Evolutionary conservation across 495 filamentous ascomycete species (phyloP).

Genomic region (Pyronema domesticum): DNA sequence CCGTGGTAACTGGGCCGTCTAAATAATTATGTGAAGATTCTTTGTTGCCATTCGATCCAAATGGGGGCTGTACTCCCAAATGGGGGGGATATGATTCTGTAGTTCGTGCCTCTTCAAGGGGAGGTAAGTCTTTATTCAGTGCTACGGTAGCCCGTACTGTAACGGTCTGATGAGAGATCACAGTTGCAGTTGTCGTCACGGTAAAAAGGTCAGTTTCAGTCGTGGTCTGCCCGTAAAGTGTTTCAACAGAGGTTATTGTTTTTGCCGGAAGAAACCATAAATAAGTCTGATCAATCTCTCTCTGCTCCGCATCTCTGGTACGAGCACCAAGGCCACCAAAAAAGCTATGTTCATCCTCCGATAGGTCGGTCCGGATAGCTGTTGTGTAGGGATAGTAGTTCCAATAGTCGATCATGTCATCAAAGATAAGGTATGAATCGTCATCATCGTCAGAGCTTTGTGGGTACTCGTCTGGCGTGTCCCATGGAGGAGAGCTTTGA

Average conservation of each 20-base stretch:
- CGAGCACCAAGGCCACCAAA: conserved; percentile 1
- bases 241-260: conserved; percentile 1
- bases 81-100: no score
- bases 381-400: conserved; percentile 2
- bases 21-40: no score
- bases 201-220: not conserved
- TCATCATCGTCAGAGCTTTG: not conserved
- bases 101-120: no score
- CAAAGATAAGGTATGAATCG: not conserved
- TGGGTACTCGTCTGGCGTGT: no score
- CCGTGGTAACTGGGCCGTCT: no score
- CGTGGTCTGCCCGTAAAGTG: not conserved
- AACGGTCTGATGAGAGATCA: not conserved
- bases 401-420: not conserved
- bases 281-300: not conserved
- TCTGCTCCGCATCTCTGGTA: not conserved
- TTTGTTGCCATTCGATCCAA: no score
- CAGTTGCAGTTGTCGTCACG: not conserved
- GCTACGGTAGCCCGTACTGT: not conserved
- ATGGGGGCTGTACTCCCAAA: no score
- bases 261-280: conserved; percentile 1
- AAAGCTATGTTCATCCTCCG: not conserved
- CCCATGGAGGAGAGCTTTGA: no score
- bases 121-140: no score
- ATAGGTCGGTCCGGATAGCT: not conserved